These are phyloP conservation scores for Climacium dendroides DNA, from an alignment of 225 moss, liverwort and hornwort genomes.

Conservation along the genomic window DNA sequence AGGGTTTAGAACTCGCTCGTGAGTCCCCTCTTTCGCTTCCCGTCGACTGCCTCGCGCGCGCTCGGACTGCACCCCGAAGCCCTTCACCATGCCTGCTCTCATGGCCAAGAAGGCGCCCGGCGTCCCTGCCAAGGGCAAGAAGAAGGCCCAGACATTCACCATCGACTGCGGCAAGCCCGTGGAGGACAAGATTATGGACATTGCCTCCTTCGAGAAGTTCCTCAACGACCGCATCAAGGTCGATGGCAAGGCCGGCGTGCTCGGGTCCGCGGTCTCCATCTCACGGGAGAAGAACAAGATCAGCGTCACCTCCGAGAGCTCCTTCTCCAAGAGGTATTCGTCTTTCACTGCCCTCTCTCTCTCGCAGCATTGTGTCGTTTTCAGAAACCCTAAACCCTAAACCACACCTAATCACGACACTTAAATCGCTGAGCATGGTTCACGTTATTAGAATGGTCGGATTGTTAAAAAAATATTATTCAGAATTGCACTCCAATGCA, in stretches of 20 bases:
- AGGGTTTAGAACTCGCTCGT: not conserved
- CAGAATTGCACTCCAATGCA: not conserved
- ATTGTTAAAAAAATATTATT: too few species aligned
- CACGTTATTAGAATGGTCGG: not conserved
- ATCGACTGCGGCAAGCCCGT: constrained; percentile 65
- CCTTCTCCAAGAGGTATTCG: constrained; percentile 54
- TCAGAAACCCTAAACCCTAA: not conserved
- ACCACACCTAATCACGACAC: not conserved
- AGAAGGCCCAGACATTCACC: constrained; percentile 60
- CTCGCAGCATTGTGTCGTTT: not conserved
- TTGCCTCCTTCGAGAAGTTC: constrained; percentile 49
- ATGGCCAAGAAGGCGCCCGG: constrained; percentile 4
- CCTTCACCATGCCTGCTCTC: constrained; percentile 12
- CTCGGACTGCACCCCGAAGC: not conserved
- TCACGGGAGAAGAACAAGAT: constrained; percentile 66
- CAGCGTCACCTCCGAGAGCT: constrained; percentile 61
- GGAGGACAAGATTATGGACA: constrained; percentile 74
- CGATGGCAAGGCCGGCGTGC: constrained; percentile 60
- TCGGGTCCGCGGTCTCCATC: constrained; percentile 46
- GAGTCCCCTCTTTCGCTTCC: not conserved
- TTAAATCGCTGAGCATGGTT: not conserved
- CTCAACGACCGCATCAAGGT: constrained; percentile 70
- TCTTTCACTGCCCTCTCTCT: not conserved
- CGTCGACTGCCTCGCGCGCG: not conserved
- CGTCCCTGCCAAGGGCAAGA: constrained; percentile 31